phyloP scores from a whole-genome alignment of 306 rosid genomes.

The Lathyrus sativus region DNA sequence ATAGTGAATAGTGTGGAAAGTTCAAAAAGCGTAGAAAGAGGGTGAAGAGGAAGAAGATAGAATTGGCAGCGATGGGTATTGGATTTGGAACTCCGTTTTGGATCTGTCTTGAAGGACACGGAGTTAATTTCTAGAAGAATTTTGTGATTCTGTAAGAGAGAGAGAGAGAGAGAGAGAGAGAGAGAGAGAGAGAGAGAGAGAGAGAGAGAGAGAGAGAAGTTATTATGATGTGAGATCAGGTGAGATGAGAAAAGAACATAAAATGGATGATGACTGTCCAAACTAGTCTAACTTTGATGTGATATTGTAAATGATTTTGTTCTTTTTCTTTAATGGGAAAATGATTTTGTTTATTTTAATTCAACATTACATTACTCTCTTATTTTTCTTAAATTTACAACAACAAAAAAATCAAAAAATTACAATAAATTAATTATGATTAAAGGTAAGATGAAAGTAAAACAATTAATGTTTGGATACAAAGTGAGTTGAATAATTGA shows the following conservation, averaged over 20 bases:
- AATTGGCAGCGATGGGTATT: not conserved
- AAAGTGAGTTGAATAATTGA: too few relatives aligned
- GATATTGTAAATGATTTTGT: too few relatives aligned
- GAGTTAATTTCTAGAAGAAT: slow-evolving; percentile 37
- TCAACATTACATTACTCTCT: too few relatives aligned
- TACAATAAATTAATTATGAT: too few relatives aligned
- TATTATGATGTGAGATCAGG: not conserved
- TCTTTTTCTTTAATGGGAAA: too few relatives aligned
- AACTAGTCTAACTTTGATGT: not conserved
- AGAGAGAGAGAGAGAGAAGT: slow-evolving; percentile 4
- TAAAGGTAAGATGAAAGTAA: too few relatives aligned
- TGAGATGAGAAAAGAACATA: slow-evolving; percentile 12
- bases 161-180: not conserved
- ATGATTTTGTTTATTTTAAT: too few relatives aligned
- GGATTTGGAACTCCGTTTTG: slow-evolving; percentile 37
- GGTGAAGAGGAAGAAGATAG: slow-evolving; percentile 2
- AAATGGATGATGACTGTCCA: slow-evolving; percentile 31
- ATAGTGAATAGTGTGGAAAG: slow-evolving; percentile 32
- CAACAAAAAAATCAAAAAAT: too few relatives aligned
- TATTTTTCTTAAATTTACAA: too few relatives aligned
- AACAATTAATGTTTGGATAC: too few relatives aligned
- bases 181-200: slow-evolving; percentile 16
- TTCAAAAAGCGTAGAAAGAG: slow-evolving; percentile 28
- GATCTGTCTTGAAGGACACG: slow-evolving; percentile 51
- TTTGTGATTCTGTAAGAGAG: slow-evolving; percentile 26